phyloP scores from a whole-genome alignment of 2,329 filamentous ascomycete species.

The Neodidymelliopsis sp. region DNA sequence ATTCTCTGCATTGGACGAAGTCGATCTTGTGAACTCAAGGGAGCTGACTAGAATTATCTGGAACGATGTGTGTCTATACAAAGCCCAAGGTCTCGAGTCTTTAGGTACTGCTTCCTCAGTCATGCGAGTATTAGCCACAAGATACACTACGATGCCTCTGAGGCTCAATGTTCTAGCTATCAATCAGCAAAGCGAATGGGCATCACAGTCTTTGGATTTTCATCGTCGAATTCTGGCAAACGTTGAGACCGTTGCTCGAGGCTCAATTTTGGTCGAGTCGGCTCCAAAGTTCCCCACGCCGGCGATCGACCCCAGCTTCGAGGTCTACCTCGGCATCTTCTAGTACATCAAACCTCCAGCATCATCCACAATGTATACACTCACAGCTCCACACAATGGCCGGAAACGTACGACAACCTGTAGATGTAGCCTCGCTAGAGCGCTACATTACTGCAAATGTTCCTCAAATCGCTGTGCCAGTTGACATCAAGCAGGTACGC shows the following conservation, averaged over 20 bases:
- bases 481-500: slow-evolving; percentile 86
- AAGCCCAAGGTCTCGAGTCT: too few relatives aligned
- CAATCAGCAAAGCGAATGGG: too few relatives aligned
- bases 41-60: too few relatives aligned
- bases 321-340: slow-evolving; percentile 14
- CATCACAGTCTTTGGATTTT: neutral
- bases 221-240: too few relatives aligned
- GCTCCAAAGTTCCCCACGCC: slow-evolving; percentile 6
- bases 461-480: slow-evolving; percentile 81
- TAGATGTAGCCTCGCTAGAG: slow-evolving; percentile 81
- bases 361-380: slow-evolving; percentile 24
- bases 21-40: too few relatives aligned
- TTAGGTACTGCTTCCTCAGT: too few relatives aligned
- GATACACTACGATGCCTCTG: too few relatives aligned
- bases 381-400: slow-evolving; percentile 67
- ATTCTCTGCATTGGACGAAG: too few relatives aligned
- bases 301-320: slow-evolving; percentile 2
- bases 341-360: slow-evolving; percentile 12
- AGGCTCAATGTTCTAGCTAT: too few relatives aligned
- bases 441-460: slow-evolving; percentile 79
- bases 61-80: too few relatives aligned
- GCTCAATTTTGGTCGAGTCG: slow-evolving; percentile 9
- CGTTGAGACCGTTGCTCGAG: too few relatives aligned
- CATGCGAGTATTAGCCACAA: too few relatives aligned
- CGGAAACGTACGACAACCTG: slow-evolving; percentile 86